Evolutionary conservation across 1,284 basidiomycete species (phyloP), one percentile per base, ranked within the genome.

Genomic region (Ganoderma meredithae): DNA sequence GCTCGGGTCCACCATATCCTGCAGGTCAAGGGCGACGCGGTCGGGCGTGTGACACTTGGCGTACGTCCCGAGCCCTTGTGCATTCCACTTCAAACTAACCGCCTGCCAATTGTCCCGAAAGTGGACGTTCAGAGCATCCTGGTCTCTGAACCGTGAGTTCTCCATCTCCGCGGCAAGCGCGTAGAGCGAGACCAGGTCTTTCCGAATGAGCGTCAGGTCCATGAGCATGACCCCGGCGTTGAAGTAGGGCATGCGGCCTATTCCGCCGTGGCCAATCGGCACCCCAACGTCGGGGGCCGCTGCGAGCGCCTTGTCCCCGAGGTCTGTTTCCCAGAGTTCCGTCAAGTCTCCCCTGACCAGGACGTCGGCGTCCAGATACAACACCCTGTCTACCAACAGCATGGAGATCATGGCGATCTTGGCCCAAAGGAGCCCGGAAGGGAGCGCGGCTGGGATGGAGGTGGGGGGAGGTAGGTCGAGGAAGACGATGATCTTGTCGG

Each of bases 31-130:
- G 17, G 52, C 58, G 2, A 77, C 75, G 59, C 84, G 79, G 36
- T 86, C 84, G 6, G 67, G 62, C 12, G 79, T 79, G 3, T 75
- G 67, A 47, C 71, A 74, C 13, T 76, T 76, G 6, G 84, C 86
- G 72, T 88, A 89, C 3, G 87, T 87, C 12, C 86, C 86, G 31
- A 88, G 76, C 1, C 88, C 88, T 64, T 87, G 85, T 1, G 86
- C 86, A 65, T 89, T 88, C 86, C 86, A 89, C 55, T 69, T 70
- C 52, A 87, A 75, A 56, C 76, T 75, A 25, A 89, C 65, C 44
- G 79, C 64, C 7, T 72, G 70, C 85, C 86, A 88, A 33, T 81
- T 73, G 6, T 69, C 75, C 17, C 67, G 72, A 70, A 88, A 88
- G 71, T 83, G 80, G n/a, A 68, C 72, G 71, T 88, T 88, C 64